These are phyloP conservation scores for Candida vartiovaarae DNA, from an alignment of 805 yeast species.

Conservation along the genomic window DNA sequence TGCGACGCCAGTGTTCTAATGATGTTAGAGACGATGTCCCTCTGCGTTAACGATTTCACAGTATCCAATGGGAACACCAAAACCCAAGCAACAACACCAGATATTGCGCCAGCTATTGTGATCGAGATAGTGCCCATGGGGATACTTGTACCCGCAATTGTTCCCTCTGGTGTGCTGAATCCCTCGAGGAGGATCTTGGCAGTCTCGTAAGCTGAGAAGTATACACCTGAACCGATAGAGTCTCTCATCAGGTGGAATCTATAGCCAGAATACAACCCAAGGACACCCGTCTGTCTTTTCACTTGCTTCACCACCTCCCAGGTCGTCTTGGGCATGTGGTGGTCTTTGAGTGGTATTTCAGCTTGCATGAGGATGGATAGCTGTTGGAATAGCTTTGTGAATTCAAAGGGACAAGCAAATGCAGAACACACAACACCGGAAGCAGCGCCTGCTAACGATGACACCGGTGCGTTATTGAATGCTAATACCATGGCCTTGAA, in stretches of 20 bases:
- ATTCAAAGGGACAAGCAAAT: constrained; percentile 80
- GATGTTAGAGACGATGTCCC: constrained; percentile 66
- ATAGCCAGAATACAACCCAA: constrained; percentile 69
- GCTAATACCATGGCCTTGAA: constrained; percentile 14
- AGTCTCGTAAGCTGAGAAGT: constrained; percentile 71
- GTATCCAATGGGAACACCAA: constrained; percentile 79
- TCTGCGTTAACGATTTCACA: constrained; percentile 65
- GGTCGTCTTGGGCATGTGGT: constrained; percentile 29
- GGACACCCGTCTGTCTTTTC: constrained; percentile 48
- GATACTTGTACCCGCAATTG: constrained; percentile 25
- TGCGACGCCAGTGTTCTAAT: constrained; percentile 42
- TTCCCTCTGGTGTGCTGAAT: constrained; percentile 20
- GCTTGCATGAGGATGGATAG: constrained; percentile 38
- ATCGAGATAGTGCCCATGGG: constrained; percentile 36
- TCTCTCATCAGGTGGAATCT: constrained; percentile 64
- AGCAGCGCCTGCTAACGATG: constrained; percentile 50
- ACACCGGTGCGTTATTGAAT: constrained; percentile 36
- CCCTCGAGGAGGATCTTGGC: constrained; percentile 43
- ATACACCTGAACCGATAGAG: constrained; percentile 61
- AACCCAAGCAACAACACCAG: constrained; percentile 73
- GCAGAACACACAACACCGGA: constrained; percentile 61
- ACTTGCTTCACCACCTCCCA: constrained; percentile 45
- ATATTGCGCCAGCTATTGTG: constrained; percentile 68
- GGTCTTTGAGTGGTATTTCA: constrained; percentile 25
- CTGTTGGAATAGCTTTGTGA: constrained; percentile 77